Base-by-base conservation (phyloP, 768 basidiomycete species). In the Myochromella boudieri region DNA sequence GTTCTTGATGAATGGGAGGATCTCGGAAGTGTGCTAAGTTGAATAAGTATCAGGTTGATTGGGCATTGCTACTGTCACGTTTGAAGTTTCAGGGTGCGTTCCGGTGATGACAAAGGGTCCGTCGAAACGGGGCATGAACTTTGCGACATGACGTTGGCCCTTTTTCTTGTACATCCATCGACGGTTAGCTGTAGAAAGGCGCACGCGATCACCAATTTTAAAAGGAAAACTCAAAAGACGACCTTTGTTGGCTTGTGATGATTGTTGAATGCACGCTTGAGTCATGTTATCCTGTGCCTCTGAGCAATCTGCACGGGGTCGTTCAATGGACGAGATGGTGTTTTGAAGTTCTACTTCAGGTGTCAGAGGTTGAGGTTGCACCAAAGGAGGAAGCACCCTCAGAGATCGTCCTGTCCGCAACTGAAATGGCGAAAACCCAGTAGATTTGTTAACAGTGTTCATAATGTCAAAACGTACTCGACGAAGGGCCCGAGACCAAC, bases 391-490 rank as follows among this genome's bases (percentile, higher is more conserved):
- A 17, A 67, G 51, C 1, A 64, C 1, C 0, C 53, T 44, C 0
- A 66, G 66, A 0, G 42, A 46, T 0, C 48, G 38, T 1, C 67
- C 60, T 8, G 53, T 34, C 5, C 53, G 44, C 0, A 67, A 49
- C 14, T 63, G 58, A 39, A 65, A 65, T 0, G 56, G 58, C 1
- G 56, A 60, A 25, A 64, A 62, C 0, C 65, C 62, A 0, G 68
- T 68, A 0, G 59, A 58, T 2, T 49, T 43, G 40, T 69, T 66
- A 0, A 60, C 46, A 0, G 57, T 57, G 11, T 59, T 63, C 60
- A 69, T 71, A 2, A 68, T 40, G 15, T 57, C 37, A 43, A 69
- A 69, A 17, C 58, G 52, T 0, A 66, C 49, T 0, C 18, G 39
- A 0, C 62, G 64, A 0, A 70, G 43, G 0, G 56, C 54, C 0